These are phyloP conservation scores for Colletotrichum paranaense DNA, from an alignment of 2,329 filamentous ascomycete species.

Conservation along the genomic window DNA sequence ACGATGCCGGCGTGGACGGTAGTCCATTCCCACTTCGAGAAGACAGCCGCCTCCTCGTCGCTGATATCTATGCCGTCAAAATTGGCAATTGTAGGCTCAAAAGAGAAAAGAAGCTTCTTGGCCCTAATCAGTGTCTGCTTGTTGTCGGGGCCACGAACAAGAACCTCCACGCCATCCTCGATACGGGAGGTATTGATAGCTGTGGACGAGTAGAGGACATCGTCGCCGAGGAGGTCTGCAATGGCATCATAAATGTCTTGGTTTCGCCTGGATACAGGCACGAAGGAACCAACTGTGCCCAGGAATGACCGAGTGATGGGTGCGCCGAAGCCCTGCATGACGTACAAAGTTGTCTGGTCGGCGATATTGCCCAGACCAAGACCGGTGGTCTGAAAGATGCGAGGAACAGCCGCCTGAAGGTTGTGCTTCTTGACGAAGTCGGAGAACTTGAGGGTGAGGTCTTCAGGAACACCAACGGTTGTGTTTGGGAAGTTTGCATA, in stretches of 20 bases:
- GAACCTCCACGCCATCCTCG: slow-evolving; percentile 42
- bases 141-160: slow-evolving; percentile 41
- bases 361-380: slow-evolving; percentile 58
- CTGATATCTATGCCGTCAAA: slow-evolving; percentile 47
- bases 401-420: slow-evolving; percentile 52
- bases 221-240: slow-evolving; percentile 45
- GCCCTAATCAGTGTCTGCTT: slow-evolving; percentile 40
- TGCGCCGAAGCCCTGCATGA: slow-evolving; percentile 54
- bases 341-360: slow-evolving; percentile 55
- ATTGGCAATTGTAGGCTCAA: slow-evolving; percentile 47
- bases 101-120: slow-evolving; percentile 48
- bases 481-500: slow-evolving; percentile 53
- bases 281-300: slow-evolving; percentile 43
- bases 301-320: slow-evolving; percentile 48
- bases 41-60: slow-evolving; percentile 42
- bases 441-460: slow-evolving; percentile 44
- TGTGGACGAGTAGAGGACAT: slow-evolving; percentile 50
- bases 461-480: slow-evolving; percentile 42
- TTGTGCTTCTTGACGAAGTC: slow-evolving; percentile 60
- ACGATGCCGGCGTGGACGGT: slow-evolving; percentile 47
- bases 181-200: slow-evolving; percentile 46
- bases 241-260: slow-evolving; percentile 54
- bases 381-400: slow-evolving; percentile 52
- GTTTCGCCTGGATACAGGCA: slow-evolving; percentile 48
- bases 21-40: slow-evolving; percentile 46